Conservation (phyloP, 2,329 filamentous ascomycete species). For the Dothiorella sarmentorum region DNA sequence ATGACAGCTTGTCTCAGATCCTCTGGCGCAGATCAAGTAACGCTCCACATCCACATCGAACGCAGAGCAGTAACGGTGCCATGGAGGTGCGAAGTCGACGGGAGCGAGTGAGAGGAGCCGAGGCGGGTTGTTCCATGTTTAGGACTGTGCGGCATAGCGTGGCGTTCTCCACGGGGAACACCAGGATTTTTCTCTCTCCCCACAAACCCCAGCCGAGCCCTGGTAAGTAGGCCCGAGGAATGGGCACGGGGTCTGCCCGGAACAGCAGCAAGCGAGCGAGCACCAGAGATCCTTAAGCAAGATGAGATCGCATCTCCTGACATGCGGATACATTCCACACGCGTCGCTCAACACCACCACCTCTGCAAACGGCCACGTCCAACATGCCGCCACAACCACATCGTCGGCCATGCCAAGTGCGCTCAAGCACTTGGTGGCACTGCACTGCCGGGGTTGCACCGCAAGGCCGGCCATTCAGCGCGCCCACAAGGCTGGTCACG, state of each 20-base stretch:
- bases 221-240: neutral
- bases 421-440: neutral
- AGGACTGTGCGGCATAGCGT: neutral
- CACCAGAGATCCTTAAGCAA: neutral
- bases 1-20: neutral
- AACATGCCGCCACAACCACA: neutral
- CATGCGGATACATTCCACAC: neutral
- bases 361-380: neutral
- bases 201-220: neutral
- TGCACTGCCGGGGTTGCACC: constrained; percentile 3
- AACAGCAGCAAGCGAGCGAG: neutral
- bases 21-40: neutral
- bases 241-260: neutral
- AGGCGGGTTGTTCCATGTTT: too few species aligned
- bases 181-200: neutral
- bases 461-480: neutral
- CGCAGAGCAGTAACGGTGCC: neutral
- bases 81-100: too few species aligned
- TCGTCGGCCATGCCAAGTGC: neutral
- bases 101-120: too few species aligned
- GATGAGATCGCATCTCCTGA: neutral
- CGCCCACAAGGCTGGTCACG: constrained; percentile 4
- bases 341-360: neutral
- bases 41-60: neutral
- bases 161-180: constrained; percentile 8